Conservation (phyloP, 2,329 filamentous ascomycete species). For the Fusarium palustre region DNA sequence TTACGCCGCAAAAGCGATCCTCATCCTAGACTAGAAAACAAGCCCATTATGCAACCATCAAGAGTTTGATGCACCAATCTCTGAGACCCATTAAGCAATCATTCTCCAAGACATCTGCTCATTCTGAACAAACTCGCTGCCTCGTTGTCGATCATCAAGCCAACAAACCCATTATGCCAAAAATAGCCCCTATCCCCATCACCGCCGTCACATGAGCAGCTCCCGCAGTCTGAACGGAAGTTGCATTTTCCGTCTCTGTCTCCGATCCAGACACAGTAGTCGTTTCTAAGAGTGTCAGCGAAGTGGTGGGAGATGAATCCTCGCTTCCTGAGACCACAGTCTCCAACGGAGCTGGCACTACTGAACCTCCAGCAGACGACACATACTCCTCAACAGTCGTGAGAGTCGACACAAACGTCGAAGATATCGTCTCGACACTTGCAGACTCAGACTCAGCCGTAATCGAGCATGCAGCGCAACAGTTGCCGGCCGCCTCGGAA, state of each 20-base stretch:
- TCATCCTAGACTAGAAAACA: slow-evolving; percentile 37
- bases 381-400: slow-evolving; percentile 25
- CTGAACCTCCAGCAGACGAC: slow-evolving; percentile 30
- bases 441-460: background rate
- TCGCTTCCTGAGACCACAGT: slow-evolving; percentile 2
- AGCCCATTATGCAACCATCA: slow-evolving; percentile 29
- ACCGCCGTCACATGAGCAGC: slow-evolving; percentile 38
- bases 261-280: slow-evolving; percentile 9
- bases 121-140: background rate
- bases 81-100: slow-evolving; percentile 19
- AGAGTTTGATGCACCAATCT: slow-evolving; percentile 15
- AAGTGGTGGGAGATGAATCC: slow-evolving; percentile 3
- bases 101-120: slow-evolving; percentile 4
- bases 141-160: slow-evolving; percentile 25
- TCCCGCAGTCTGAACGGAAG: slow-evolving; percentile 41
- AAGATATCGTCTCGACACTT: slow-evolving; percentile 3
- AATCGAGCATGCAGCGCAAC: slow-evolving; percentile 35
- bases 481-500: slow-evolving; percentile 23
- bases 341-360: slow-evolving; percentile 12
- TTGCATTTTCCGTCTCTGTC: slow-evolving; percentile 19
- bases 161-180: slow-evolving; percentile 43
- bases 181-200: slow-evolving; percentile 41
- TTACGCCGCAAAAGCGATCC: slow-evolving; percentile 11
- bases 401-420: slow-evolving; percentile 11
- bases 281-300: slow-evolving; percentile 9